Conservation (phyloP, 768 basidiomycete species). For the Leccinum longicurvipes region DNA sequence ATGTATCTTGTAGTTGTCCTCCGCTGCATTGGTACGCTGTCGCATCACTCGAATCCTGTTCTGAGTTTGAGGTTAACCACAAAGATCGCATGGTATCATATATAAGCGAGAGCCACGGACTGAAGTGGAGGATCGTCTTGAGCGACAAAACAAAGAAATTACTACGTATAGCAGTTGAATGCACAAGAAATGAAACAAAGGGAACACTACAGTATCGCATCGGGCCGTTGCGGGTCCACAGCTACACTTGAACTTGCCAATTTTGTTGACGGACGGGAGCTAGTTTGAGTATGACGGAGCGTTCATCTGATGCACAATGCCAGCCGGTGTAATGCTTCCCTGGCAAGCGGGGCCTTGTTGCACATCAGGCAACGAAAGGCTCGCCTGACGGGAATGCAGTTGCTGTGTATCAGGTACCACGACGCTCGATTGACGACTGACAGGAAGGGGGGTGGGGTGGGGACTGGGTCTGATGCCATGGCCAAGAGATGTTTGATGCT, state of each 20-base stretch:
- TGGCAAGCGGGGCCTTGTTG: neutral
- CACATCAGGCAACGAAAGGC: neutral
- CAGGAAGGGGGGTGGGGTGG: too few species aligned
- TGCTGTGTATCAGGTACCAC: neutral
- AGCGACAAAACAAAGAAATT: neutral
- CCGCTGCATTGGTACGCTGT: too few species aligned
- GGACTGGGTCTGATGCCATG: neutral
- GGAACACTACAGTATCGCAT: too few species aligned
- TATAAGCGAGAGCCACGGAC: neutral
- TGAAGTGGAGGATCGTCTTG: neutral
- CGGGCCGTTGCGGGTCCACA: too few species aligned
- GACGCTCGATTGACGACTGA: neutral
- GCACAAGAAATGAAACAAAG: too few species aligned
- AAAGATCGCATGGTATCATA: neutral
- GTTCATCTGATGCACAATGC: neutral
- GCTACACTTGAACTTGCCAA: too few species aligned
- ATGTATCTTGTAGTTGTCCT: too few species aligned
- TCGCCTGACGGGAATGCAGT: neutral
- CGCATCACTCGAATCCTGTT: neutral
- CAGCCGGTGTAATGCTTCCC: neutral
- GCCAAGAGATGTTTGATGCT: neutral
- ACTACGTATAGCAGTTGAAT: too few species aligned
- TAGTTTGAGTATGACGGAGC: neutral
- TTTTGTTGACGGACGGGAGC: too few species aligned
- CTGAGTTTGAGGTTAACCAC: neutral